phyloP scores from a whole-genome alignment of 2,329 filamentous ascomycete genomes.

The Ceratocystis colombiana region DNA sequence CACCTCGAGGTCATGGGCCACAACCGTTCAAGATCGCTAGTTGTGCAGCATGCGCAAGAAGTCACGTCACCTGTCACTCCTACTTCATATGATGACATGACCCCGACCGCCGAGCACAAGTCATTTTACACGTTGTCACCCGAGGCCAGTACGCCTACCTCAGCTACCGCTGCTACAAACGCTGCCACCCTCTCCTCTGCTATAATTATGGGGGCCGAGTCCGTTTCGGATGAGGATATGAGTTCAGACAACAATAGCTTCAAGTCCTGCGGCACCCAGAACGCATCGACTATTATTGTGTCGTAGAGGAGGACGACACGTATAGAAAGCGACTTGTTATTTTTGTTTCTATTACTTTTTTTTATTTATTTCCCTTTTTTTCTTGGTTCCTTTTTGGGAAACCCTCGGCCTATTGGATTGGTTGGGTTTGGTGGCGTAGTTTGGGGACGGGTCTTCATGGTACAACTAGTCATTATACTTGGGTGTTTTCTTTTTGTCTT shows the following conservation, averaged over 20 bases:
- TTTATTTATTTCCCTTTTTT: not conserved
- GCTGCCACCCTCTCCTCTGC: conserved; percentile 10
- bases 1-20: conserved; percentile 13
- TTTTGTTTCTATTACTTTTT: conserved; percentile 9
- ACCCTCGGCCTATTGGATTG: not conserved
- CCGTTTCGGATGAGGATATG: conserved; percentile 14
- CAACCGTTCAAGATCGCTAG: conserved; percentile 15
- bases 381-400: not conserved
- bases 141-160: conserved; percentile 18
- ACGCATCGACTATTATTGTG: conserved; percentile 20
- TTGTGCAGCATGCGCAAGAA: conserved; percentile 18
- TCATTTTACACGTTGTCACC: conserved; percentile 18
- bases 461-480: conserved; percentile 10
- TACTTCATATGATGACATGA: conserved; percentile 17
- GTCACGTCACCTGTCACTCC: conserved; percentile 16
- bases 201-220: conserved; percentile 14
- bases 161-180: not conserved
- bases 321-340: conserved; percentile 10
- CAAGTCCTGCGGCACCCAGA: conserved; percentile 25
- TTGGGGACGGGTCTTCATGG: not conserved
- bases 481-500: not conserved
- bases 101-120: conserved; percentile 18
- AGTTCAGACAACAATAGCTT: conserved; percentile 24
- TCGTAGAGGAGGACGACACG: conserved; percentile 11
- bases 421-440: not conserved